phyloP scores from a whole-genome alignment of 495 filamentous ascomycete genomes.

The Bryoglossum gracile region DNA sequence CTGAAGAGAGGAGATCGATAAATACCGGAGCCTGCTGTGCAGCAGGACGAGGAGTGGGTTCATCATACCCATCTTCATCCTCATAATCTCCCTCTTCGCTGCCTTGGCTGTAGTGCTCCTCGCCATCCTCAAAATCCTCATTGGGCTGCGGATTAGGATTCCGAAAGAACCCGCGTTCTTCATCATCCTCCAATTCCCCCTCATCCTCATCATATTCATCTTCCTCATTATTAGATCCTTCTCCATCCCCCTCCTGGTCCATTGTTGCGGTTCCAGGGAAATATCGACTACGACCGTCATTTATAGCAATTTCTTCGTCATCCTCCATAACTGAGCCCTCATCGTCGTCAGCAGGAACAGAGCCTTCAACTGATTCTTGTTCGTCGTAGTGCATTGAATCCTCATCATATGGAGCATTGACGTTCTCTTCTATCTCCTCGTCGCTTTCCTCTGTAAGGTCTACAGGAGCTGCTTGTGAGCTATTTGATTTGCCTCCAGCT shows the following conservation, averaged over 20 bases:
- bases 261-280: too few relatives aligned
- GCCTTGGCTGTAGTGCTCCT: too few relatives aligned
- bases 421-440: constrained; percentile 28
- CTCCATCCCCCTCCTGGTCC: constrained; percentile 18
- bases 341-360: constrained; percentile 27
- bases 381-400: too few relatives aligned
- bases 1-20: constrained; percentile 33
- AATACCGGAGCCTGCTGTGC: constrained; percentile 25
- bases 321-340: constrained; percentile 33
- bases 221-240: constrained; percentile 8
- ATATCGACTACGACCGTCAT: too few relatives aligned
- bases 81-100: constrained; percentile 15
- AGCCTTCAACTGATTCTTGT: constrained; percentile 1
- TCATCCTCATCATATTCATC: constrained; percentile 15
- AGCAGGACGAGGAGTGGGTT: constrained; percentile 1
- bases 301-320: constrained; percentile 14
- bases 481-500: too few relatives aligned
- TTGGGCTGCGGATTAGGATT: too few relatives aligned
- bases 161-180: too few relatives aligned
- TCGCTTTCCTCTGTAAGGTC: constrained; percentile 31
- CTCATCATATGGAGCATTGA: too few relatives aligned
- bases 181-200: constrained; percentile 12
- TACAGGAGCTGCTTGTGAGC: too few relatives aligned
- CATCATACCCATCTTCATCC: constrained; percentile 16
- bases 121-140: constrained; percentile 20